These are phyloP conservation scores for Prunus fruticosa DNA, from an alignment of 306 rosid genomes.

Conservation along the genomic window DNA sequence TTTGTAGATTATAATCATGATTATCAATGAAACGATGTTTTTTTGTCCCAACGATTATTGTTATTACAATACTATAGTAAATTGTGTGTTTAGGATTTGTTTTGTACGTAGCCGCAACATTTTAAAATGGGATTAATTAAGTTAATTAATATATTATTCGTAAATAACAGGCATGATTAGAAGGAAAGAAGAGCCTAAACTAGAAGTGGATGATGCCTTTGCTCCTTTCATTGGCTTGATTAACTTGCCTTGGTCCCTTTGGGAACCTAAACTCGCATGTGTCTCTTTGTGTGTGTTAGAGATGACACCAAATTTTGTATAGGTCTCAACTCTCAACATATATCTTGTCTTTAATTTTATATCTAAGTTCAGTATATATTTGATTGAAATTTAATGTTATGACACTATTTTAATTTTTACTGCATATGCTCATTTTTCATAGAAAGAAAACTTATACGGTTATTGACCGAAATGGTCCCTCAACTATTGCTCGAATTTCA, in stretches of 20 bases:
- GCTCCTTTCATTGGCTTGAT: constrained; percentile 32
- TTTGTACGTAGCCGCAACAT: background rate
- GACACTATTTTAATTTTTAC: background rate
- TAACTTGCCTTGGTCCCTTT: constrained; percentile 16
- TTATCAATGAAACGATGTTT: background rate
- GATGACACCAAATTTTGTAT: background rate
- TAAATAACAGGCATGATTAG: constrained; percentile 11
- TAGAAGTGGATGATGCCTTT: constrained; percentile 16
- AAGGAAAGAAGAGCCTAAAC: constrained; percentile 26
- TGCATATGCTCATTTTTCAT: background rate
- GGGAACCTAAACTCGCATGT: constrained; percentile 20
- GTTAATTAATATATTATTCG: background rate
- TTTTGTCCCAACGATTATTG: too few species aligned
- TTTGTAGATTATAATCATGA: background rate
- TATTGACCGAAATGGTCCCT: too few species aligned
- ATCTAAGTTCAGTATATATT: background rate
- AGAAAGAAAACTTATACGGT: background rate
- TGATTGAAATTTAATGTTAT: too few species aligned
- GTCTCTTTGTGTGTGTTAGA: background rate
- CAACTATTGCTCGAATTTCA: too few species aligned
- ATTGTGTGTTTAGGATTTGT: background rate
- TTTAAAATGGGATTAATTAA: background rate
- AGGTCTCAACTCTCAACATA: background rate
- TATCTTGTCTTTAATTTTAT: background rate
- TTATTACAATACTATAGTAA: too few species aligned